Conservation (phyloP, 1,139 yeast species). For the Geotrichum australiense region DNA sequence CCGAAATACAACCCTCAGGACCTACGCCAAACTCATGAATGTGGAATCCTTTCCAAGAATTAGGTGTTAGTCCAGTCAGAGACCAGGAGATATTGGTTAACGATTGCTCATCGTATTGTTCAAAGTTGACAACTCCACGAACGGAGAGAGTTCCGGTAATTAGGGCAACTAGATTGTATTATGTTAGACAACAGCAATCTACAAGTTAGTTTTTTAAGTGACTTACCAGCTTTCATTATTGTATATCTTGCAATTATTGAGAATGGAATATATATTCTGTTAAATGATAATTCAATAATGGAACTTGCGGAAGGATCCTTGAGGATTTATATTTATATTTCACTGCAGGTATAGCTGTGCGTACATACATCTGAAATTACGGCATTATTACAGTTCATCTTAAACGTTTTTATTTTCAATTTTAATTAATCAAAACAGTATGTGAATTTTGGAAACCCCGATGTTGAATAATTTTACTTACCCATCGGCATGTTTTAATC, state of each 20-base stretch:
- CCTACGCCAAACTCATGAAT: conserved; percentile 96
- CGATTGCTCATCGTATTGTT: conserved; percentile 65
- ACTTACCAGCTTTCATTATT: conserved; percentile 12
- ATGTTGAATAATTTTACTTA: too few species aligned
- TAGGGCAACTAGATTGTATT: conserved; percentile 61
- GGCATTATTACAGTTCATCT: too few species aligned
- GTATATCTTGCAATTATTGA: not conserved
- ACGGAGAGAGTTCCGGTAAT: conserved; percentile 90
- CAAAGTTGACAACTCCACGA: conserved; percentile 76
- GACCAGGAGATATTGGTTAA: conserved; percentile 85
- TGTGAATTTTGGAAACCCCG: too few species aligned
- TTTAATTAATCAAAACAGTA: too few species aligned
- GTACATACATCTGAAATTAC: too few species aligned
- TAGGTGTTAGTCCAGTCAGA: conserved; percentile 76
- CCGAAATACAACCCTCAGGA: conserved; percentile 97
- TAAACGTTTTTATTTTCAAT: too few species aligned
- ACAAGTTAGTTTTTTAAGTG: not conserved
- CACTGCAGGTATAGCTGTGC: too few species aligned
- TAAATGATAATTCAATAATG: not conserved
- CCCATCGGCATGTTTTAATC: too few species aligned
- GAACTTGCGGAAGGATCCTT: too few species aligned
- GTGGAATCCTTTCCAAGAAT: conserved; percentile 94
- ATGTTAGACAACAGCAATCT: conserved; percentile 2
- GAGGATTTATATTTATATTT: too few species aligned
- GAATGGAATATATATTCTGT: not conserved